A percentile compares a stretch with the other conserved stretches of the same genome.
These are phyloP conservation scores for Dactylella cylindrospora DNA, from an alignment of 2,329 filamentous ascomycete genomes.

Conservation along the genomic window DNA sequence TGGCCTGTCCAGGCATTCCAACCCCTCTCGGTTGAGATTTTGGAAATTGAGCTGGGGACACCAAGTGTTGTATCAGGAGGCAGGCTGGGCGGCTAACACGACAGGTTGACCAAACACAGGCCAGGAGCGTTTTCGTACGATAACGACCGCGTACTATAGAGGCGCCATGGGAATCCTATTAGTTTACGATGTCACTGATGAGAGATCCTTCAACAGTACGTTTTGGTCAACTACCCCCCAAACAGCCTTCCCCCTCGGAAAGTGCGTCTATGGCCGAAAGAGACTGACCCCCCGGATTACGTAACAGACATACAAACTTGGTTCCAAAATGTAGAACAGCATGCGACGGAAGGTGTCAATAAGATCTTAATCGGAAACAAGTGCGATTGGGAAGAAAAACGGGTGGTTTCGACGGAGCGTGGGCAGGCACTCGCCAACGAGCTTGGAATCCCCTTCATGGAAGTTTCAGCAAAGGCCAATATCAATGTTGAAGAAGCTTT, in stretches of 20 bases:
- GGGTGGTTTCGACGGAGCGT: constrained; percentile 86
- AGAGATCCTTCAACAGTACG: constrained; percentile 92
- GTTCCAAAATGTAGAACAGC: constrained; percentile 98
- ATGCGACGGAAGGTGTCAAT: constrained; percentile 97
- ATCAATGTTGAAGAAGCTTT: constrained; percentile 99
- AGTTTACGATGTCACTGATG: constrained; percentile 97
- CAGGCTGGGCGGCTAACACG: constrained; percentile 9
- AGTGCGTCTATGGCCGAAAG: constrained; percentile 24
- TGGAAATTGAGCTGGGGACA: too few species aligned
- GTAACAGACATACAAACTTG: constrained; percentile 90
- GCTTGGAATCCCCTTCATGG: constrained; percentile 95
- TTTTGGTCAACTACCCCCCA: constrained; percentile 46
- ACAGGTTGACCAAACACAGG: constrained; percentile 53
- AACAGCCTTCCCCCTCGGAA: constrained; percentile 3
- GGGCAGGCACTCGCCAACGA: constrained; percentile 93
- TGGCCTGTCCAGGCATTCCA: constrained; percentile 4
- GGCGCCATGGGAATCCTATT: constrained; percentile 97
- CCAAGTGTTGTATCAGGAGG: too few species aligned
- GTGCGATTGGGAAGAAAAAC: constrained; percentile 99
- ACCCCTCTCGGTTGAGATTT: too few species aligned
- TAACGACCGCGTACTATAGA: constrained; percentile 97
- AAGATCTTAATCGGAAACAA: constrained; percentile 99
- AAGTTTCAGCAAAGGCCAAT: constrained; percentile 98
- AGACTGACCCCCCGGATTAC: constrained; percentile 44
- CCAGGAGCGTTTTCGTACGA: constrained; percentile 96